Base-by-base conservation (phyloP, 2,329 filamentous ascomycete genomes). In the Apiospora sp. region DNA sequence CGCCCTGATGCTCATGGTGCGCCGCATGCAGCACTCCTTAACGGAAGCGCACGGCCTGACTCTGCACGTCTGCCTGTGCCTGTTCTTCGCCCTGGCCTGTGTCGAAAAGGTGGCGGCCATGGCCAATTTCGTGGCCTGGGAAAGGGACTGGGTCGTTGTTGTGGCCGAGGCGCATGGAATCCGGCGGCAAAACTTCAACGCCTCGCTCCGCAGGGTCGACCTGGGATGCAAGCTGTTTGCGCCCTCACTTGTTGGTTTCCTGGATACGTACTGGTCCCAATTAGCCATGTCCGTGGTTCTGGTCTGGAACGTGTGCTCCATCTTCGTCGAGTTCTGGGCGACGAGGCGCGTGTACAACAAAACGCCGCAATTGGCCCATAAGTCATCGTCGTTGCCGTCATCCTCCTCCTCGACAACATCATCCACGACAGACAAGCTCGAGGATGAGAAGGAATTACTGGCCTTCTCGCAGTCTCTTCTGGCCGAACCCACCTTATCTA, bases 151-250 rank as follows among this genome's bases (percentile, higher is more conserved):
- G 58, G 58, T 64, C 58, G 34, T 64, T 1, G 58, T 64, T 19
- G 58, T 64, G 58, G 58, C 58, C 30, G 58, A 64, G 34, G 58
- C 58, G 58, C 58, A 64, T 34, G 58, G 58, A 13, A 34, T 64
- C 58, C 58, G 58, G 30, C 30, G 58, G 30, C 58, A 64, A 16
- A 64, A 64, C 22, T 64, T 64, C 58, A 64, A 64, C 58, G 58
- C 58, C 34, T 64, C 58, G 30, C 58, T 64, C 30, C 58, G 58
- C 10, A 19, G 58, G 16, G 58, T 64, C 19, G 58, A 64, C 19
- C 34, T 64, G 34, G 58, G 19, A 34, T 64, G 58, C 58, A 64
- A 64, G 58, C 58, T 64, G 58, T 64, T 64, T 34, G 58, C 58
- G 10, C 58, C 58, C 10, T 64, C 58, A 34, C 34, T 64, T 10